These are phyloP conservation scores for Blastobotrys elegans DNA, from an alignment of 1,139 yeast genomes.

Conservation along the genomic window DNA sequence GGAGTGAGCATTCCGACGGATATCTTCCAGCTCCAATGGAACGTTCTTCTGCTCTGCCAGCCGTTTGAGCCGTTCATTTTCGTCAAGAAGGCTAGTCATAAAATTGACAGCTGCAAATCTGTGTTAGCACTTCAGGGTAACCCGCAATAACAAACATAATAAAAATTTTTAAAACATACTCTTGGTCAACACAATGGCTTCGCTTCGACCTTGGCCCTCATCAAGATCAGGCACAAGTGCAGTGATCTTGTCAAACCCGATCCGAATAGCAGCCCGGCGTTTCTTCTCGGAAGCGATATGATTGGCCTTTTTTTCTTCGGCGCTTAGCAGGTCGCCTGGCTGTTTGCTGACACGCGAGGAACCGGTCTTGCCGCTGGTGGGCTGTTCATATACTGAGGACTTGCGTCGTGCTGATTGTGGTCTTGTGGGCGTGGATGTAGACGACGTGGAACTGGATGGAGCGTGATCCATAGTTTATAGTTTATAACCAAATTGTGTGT, in stretches of 20 bases:
- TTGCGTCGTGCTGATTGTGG: neutral
- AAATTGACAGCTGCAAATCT: conserved; percentile 29
- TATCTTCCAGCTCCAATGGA: conserved; percentile 10
- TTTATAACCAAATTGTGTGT: too few relatives aligned
- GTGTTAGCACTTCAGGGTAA: neutral
- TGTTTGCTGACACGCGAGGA: conserved; percentile 4
- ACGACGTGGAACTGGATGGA: too few relatives aligned
- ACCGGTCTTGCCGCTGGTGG: neutral
- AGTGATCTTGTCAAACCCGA: conserved; percentile 41
- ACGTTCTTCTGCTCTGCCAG: conserved; percentile 23
- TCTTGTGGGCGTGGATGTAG: conserved; percentile 63
- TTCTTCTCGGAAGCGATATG: conserved; percentile 49
- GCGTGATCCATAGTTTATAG: too few relatives aligned
- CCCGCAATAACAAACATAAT: neutral
- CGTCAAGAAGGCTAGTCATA: conserved; percentile 29
- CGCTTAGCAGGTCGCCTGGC: conserved; percentile 27
- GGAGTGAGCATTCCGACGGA: conserved; percentile 8
- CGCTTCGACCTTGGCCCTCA: conserved; percentile 37
- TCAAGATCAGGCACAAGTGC: conserved; percentile 40
- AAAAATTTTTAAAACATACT: conserved; percentile 26
- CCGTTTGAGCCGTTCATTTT: conserved; percentile 28
- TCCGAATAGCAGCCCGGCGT: conserved; percentile 45
- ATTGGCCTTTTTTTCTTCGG: conserved; percentile 35
- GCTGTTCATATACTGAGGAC: conserved; percentile 23
- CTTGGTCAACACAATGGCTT: conserved; percentile 39